A percentile compares a stretch with the other conserved stretches of the same genome.
These are phyloP conservation scores for Teratosphaeria nubilosa DNA, from an alignment of 2,329 filamentous ascomycete species.

Conservation along the genomic window DNA sequence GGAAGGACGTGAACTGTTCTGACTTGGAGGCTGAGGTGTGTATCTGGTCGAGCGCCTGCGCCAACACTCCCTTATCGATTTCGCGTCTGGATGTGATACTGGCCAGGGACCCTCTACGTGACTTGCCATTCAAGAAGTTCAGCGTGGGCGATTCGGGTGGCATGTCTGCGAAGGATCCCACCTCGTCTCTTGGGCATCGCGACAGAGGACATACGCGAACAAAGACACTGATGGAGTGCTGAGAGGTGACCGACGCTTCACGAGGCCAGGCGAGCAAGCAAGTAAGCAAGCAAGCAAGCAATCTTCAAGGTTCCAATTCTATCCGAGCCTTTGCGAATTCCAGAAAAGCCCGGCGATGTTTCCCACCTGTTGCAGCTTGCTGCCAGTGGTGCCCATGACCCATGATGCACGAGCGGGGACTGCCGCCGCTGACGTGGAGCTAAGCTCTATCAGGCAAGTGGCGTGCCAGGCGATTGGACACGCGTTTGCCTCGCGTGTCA, in stretches of 20 bases:
- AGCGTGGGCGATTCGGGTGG: conserved; percentile 16
- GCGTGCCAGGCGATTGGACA: not conserved
- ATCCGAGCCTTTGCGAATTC: not conserved
- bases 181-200: conserved; percentile 5
- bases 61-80: conserved; percentile 63
- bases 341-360: not conserved
- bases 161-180: conserved; percentile 8
- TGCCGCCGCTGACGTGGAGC: not conserved
- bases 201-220: conserved; percentile 2
- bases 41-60: conserved; percentile 73
- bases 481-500: not conserved
- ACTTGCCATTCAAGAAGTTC: conserved; percentile 22
- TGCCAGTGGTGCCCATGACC: no score
- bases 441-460: not conserved
- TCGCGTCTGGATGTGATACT: conserved; percentile 27
- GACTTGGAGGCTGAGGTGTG: conserved; percentile 81
- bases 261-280: not conserved
- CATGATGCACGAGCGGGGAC: not conserved
- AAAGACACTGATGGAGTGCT: not conserved
- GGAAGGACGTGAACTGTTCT: conserved; percentile 80
- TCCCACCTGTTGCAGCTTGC: not conserved
- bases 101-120: conserved; percentile 29
- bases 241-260: not conserved
- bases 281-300: not conserved
- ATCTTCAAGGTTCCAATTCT: not conserved